Evolutionary conservation across 2,329 filamentous ascomycete species (phyloP).

Genomic region (Penicillium glabrum): DNA sequence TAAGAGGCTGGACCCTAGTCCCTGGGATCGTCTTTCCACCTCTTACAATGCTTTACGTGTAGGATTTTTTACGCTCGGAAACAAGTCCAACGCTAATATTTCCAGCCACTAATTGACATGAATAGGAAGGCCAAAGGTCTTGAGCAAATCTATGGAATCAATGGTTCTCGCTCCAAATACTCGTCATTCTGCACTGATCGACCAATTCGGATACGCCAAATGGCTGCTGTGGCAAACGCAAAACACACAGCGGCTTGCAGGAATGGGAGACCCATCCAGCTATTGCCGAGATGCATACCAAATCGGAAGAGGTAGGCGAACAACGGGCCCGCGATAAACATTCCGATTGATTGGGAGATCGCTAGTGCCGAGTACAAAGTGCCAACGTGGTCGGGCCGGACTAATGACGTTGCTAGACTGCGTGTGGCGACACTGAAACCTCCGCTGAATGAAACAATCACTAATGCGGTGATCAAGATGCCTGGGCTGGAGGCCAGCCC

Average conservation of each 20-base stretch:
- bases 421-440: slow-evolving; percentile 23
- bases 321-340: slow-evolving; percentile 25
- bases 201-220: slow-evolving; percentile 13
- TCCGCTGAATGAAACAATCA: slow-evolving; percentile 26
- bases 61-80: background rate
- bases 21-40: background rate
- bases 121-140: background rate
- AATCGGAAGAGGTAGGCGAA: slow-evolving; percentile 27
- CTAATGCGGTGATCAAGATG: slow-evolving; percentile 20
- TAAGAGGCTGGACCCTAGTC: background rate
- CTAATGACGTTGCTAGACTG: slow-evolving; percentile 28
- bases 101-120: background rate
- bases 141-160: background rate
- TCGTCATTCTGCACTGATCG: background rate
- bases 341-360: slow-evolving; percentile 22
- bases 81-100: background rate
- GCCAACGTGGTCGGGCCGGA: slow-evolving; percentile 26
- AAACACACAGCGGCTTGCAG: slow-evolving; percentile 22
- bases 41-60: background rate
- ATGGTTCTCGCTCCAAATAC: slow-evolving; percentile 10
- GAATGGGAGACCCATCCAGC: slow-evolving; percentile 31
- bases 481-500: slow-evolving; percentile 16
- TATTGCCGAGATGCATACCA: slow-evolving; percentile 26
- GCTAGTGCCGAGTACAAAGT: slow-evolving; percentile 29
- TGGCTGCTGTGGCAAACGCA: slow-evolving; percentile 10